phyloP scores from a whole-genome alignment of 441 rosid genomes.

The Populus tomentosa region DNA sequence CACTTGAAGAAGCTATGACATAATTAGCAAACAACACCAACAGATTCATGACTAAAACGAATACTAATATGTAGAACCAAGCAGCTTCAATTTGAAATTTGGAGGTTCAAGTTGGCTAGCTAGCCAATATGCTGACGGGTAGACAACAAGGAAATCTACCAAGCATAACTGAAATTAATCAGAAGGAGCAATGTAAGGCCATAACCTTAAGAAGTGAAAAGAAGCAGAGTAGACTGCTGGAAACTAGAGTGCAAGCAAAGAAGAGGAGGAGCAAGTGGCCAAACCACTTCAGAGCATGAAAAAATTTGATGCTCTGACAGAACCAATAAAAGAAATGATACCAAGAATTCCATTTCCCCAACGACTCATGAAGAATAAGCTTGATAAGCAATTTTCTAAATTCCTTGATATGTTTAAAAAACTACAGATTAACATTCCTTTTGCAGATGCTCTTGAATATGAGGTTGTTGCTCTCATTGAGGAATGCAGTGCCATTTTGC shows the following conservation, averaged over 20 bases:
- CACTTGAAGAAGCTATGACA: no score
- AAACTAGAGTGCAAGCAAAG: neutral
- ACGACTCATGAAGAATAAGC: neutral
- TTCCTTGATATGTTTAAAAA: neutral
- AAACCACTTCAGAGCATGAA: neutral
- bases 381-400: neutral
- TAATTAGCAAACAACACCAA: neutral
- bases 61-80: neutral
- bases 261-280: neutral
- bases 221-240: accelerated
- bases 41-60: neutral
- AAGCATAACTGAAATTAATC: neutral
- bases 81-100: accelerated
- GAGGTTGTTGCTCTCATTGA: neutral
- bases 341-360: neutral
- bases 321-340: neutral
- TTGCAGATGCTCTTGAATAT: neutral
- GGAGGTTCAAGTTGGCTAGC: neutral
- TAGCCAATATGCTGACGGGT: neutral
- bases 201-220: neutral
- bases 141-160: neutral
- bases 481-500: neutral
- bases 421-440: neutral
- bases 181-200: neutral
- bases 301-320: accelerated